Percentiles rank a stretch among this genome's conserved stretches.
These are phyloP conservation scores for Colletotrichum liriopes DNA, from an alignment of 2,329 filamentous ascomycete genomes.

Conservation along the genomic window DNA sequence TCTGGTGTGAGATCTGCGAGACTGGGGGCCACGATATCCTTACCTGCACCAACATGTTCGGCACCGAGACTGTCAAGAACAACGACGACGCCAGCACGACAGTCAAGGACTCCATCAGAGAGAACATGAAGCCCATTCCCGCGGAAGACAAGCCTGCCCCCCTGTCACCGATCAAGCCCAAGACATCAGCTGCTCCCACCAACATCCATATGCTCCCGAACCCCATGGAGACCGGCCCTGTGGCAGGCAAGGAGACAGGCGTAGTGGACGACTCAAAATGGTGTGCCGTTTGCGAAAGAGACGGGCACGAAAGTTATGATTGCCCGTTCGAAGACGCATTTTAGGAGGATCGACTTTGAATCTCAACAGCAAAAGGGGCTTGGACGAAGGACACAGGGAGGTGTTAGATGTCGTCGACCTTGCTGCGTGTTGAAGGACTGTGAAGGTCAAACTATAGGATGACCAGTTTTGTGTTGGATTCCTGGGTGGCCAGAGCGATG, in stretches of 20 bases:
- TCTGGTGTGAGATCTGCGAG: conserved; percentile 98
- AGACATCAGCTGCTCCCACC: conserved; percentile 58
- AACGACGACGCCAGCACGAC: conserved; percentile 49
- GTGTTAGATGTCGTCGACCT: not conserved
- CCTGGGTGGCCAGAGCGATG: conserved; percentile 19
- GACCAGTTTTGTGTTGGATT: conserved; percentile 29
- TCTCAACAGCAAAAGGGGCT: conserved; percentile 18
- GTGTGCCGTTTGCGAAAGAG: conserved; percentile 96
- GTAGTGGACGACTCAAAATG: conserved; percentile 89
- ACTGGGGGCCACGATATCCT: conserved; percentile 93
- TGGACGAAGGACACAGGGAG: conserved; percentile 2
- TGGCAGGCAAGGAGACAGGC: conserved; percentile 84
- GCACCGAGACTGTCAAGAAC: conserved; percentile 58
- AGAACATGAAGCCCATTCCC: conserved; percentile 54
- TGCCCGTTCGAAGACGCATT: conserved; percentile 92
- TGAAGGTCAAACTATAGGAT: conserved; percentile 11
- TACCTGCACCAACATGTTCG: conserved; percentile 93
- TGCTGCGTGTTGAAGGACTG: not conserved
- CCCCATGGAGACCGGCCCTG: conserved; percentile 76
- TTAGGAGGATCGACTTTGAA: conserved; percentile 52
- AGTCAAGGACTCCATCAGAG: conserved; percentile 56
- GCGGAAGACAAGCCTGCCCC: conserved; percentile 69
- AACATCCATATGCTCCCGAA: conserved; percentile 69
- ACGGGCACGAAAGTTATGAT: conserved; percentile 96
- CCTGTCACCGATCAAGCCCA: conserved; percentile 67